Evolutionary conservation across 2,329 filamentous ascomycete genomes (phyloP).

Genomic region (Claviceps maximensis): DNA sequence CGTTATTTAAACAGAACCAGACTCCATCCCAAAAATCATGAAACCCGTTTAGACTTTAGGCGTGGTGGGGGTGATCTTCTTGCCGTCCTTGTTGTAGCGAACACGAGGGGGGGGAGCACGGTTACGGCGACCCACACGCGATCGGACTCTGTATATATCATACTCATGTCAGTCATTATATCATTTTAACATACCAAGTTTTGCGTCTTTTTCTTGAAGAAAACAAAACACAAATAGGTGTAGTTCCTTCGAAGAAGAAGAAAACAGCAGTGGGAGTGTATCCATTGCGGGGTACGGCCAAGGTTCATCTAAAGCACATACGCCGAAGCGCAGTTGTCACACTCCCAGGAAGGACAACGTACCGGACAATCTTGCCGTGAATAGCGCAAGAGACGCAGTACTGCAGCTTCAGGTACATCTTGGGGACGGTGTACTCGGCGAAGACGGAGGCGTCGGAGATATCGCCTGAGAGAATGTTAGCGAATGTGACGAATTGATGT

Average conservation of each 20-base stretch:
- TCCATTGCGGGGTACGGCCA: slow-evolving; percentile 34
- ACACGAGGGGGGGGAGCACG: slow-evolving; percentile 94
- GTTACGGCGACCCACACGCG: slow-evolving; percentile 93
- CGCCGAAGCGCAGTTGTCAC: slow-evolving; percentile 42
- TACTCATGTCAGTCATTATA: slow-evolving; percentile 6
- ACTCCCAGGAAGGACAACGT: slow-evolving; percentile 50
- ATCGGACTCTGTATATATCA: slow-evolving; percentile 68
- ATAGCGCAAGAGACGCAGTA: slow-evolving; percentile 99
- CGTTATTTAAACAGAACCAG: slow-evolving; percentile 20
- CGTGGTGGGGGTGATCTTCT: slow-evolving; percentile 85
- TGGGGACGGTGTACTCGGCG: slow-evolving; percentile 97
- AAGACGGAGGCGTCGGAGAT: slow-evolving; percentile 99
- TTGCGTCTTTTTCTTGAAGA: no score
- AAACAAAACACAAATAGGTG: no score
- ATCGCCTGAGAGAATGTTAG: slow-evolving; percentile 57
- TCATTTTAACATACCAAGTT: slow-evolving; percentile 16
- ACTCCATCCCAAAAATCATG: slow-evolving; percentile 22
- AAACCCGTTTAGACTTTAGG: slow-evolving; percentile 25
- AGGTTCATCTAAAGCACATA: slow-evolving; percentile 46
- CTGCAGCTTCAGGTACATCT: slow-evolving; percentile 99
- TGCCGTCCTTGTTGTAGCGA: slow-evolving; percentile 99
- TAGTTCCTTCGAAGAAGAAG: no score
- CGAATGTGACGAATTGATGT: neutral
- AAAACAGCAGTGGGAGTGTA: no score
- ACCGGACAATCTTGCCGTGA: slow-evolving; percentile 99